Evolutionary conservation across 257 asterid genomes (phyloP), one percentile per base, ranked within the genome.

Genomic region (Asclepias syriaca): DNA sequence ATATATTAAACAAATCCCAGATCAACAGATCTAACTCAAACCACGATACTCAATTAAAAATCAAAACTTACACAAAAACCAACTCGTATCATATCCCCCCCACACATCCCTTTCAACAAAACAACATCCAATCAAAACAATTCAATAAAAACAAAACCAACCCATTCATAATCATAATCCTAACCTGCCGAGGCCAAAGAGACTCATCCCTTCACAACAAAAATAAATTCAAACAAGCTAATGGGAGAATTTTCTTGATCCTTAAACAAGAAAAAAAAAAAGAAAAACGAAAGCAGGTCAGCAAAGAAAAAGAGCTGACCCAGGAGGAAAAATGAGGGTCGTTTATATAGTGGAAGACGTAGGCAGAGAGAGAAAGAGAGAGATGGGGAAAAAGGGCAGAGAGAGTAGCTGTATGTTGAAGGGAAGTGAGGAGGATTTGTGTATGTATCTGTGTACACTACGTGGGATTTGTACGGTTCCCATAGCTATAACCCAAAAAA

Each of bases 121-220:
- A 37, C 40, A 8, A 7, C 24, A 37, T 64, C 27, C 68, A 64
- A 64, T 64, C 40, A 64, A 64, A 22, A 37, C 29, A 37, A 64
- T 64, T 64, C 29, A 37, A 64, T 6, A 16, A 64, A 64, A 64
- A 64, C 49, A 37, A 63, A 37, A 63, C 15, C 21, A 8, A 64
- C 0, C 66, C 46, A 37, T 64, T 64, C 16, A 37, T 64, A 64
- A 37, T 64, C 68, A 49, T 48, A 8, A 0, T 4, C 11, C 21
- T 81, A 77, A 89, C 97, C 97, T 88, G 87, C 97, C 97, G 21
- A 92, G 87, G 78, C 97, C 97, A 75, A 92, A 92, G 81, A 92
- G 96, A 92, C 97, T 92, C 97, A 89, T 92, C 73, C 83, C 82
- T 82, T 64, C 18, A 57, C 60, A 75, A 58, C 39, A 60, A 71